phyloP scores from a whole-genome alignment of 1,139 yeast genomes.

The Citeromyces siamensis region DNA sequence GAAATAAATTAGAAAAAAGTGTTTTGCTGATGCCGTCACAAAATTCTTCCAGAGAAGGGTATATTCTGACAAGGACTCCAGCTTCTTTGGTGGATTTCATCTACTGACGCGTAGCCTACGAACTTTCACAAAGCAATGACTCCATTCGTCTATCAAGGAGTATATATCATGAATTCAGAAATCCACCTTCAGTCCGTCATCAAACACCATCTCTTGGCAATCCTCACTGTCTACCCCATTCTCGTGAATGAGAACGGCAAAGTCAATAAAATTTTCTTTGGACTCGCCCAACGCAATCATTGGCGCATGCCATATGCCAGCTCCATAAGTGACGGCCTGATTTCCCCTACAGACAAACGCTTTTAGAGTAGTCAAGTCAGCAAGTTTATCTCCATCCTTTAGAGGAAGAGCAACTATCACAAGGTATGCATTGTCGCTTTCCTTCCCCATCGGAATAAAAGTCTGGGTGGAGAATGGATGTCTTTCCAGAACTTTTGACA shows the following conservation, averaged over 20 bases:
- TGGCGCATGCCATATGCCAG: conserved; percentile 83
- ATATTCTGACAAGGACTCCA: no score
- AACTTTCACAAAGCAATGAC: no score
- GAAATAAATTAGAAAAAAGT: background rate
- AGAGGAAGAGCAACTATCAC: conserved; percentile 71
- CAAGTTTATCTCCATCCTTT: conserved; percentile 27
- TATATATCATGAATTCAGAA: no score
- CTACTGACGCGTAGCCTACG: no score
- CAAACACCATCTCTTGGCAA: conserved; percentile 59
- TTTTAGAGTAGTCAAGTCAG: conserved; percentile 43
- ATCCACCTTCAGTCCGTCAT: conserved; percentile 36
- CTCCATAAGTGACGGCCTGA: conserved; percentile 83
- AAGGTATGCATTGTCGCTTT: conserved; percentile 40
- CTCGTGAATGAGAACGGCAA: conserved; percentile 79
- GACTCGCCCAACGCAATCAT: conserved; percentile 62
- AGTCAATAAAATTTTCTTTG: conserved; percentile 42
- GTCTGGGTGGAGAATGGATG: conserved; percentile 91
- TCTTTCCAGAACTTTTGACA: conserved; percentile 67
- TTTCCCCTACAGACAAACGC: conserved; percentile 75
- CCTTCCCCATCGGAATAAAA: conserved; percentile 77
- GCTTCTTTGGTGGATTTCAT: no score
- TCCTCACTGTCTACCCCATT: conserved; percentile 72
- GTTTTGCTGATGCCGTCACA: no score
- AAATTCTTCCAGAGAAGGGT: no score
- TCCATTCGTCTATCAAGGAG: no score